Base-by-base conservation (phyloP, 768 basidiomycete genomes). In the Tephrocybe rancida region DNA sequence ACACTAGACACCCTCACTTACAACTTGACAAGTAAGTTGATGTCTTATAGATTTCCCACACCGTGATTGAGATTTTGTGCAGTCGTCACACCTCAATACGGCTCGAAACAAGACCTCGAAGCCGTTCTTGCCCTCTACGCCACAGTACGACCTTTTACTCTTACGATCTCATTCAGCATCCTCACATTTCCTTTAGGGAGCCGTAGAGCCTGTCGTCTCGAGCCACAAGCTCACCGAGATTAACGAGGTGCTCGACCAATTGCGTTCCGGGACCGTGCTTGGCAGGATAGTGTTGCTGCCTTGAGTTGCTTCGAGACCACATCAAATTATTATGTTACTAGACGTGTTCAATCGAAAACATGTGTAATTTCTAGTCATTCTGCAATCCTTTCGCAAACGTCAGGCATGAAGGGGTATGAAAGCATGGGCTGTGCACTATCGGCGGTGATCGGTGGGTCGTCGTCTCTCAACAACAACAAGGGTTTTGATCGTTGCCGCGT, bases 31-130 rank as follows among this genome's bases (percentile, higher is more conserved):
- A 53, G 52, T 53, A 14, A 29, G 45, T 41, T 8, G 8, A 11
- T 16, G 9, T 26, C 2, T 16, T 13, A 29, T 24, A 2, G 6
- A 46, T 32, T 13, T 32, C 30, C 13, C 30, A 9, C 27, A 18
- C 6, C 21, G 26, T 14, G 6, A 39, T 30, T 22, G 38, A 7
- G 39, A 29, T 30, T n/a, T 5, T 38, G 11, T 3, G 16, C 26
- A 53, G 52, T 53, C 29, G 30, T 47, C 5, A 53, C 52, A 2
- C 52, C 52, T 16, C 52, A 53, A 42, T 53, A 53, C 14, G 52
- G 52, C 29, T 41, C 52, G 13, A 47, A 48, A 26, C 37, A 53
- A 47, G 52, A 53, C 35, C 52, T 53, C 27, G 45, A 53, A 48
- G 35, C 45, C 18, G n/a, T 53, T 24, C 52, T 53, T 32, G 35